Conservation (phyloP, 2,329 filamentous ascomycete species). For the Monosporascus sp. region DNA sequence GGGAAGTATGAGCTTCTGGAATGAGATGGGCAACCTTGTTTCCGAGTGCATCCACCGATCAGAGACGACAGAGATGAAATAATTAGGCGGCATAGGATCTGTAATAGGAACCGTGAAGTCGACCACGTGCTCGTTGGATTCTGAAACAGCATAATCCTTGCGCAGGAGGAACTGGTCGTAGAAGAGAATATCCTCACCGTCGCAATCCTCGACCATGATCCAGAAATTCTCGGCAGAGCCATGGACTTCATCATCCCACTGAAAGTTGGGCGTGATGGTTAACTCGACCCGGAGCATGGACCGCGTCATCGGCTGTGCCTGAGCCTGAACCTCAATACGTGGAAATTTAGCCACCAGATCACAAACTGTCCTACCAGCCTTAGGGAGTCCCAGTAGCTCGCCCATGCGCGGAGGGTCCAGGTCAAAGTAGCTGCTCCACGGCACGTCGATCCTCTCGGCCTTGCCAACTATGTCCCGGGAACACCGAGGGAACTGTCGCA, state of each 20-base stretch:
- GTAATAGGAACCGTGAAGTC: conserved; percentile 96
- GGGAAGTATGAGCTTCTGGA: conserved; percentile 89
- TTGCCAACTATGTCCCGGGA: conserved; percentile 84
- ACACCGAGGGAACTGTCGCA: conserved; percentile 82
- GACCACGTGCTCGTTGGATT: conserved; percentile 88
- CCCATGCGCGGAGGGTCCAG: conserved; percentile 95
- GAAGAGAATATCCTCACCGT: conserved; percentile 92
- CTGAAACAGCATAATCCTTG: conserved; percentile 77
- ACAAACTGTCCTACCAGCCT: conserved; percentile 80
- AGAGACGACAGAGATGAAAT: conserved; percentile 92
- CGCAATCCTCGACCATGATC: conserved; percentile 95
- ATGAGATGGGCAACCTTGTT: conserved; percentile 86
- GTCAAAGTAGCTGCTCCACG: conserved; percentile 92
- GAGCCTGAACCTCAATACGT: conserved; percentile 83
- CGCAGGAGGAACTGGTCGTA: conserved; percentile 91
- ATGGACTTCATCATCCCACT: conserved; percentile 89
- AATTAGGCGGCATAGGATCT: conserved; percentile 97
- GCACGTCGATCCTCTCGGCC: conserved; percentile 88
- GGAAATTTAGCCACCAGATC: conserved; percentile 88
- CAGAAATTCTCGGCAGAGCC: conserved; percentile 89
- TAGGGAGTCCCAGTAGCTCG: conserved; percentile 85
- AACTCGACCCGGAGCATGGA: conserved; percentile 89
- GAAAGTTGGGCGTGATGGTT: conserved; percentile 87
- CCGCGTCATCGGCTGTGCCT: conserved; percentile 89
- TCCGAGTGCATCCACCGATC: conserved; percentile 99